Conservation (phyloP, 495 filamentous ascomycete species). For the Xylaria venustula region DNA sequence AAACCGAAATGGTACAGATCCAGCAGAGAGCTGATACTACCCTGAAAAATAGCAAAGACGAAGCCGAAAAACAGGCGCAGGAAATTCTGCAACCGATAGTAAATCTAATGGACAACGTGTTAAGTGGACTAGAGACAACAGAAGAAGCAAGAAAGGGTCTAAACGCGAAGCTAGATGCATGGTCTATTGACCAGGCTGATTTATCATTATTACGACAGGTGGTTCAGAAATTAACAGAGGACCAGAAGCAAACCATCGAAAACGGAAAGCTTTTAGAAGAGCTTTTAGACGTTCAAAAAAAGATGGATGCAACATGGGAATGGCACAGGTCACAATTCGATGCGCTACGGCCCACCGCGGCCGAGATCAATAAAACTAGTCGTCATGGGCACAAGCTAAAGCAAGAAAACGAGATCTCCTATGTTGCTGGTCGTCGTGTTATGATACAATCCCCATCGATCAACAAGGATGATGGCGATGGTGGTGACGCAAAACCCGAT, state of each 20-base stretch:
- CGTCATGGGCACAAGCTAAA: not conserved
- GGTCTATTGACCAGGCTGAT: constrained; percentile 22
- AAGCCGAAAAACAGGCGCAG: constrained; percentile 15
- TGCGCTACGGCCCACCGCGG: not conserved
- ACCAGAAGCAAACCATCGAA: constrained; percentile 18
- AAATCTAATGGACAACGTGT: constrained; percentile 9
- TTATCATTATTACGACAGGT: constrained; percentile 24
- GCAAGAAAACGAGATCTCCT: not conserved
- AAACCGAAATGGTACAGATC: constrained; percentile 22
- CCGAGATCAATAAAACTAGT: constrained; percentile 3
- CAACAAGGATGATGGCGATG: no score
- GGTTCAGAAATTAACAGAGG: constrained; percentile 17
- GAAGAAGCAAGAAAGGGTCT: constrained; percentile 15
- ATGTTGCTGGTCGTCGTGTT: constrained; percentile 31
- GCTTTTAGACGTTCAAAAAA: constrained; percentile 23
- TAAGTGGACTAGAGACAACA: constrained; percentile 13
- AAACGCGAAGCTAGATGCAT: constrained; percentile 20
- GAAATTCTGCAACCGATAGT: constrained; percentile 10
- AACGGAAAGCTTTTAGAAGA: constrained; percentile 19
- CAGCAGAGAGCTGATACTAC: not conserved
- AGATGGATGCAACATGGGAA: constrained; percentile 19
- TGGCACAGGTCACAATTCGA: constrained; percentile 15
- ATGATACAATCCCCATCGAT: constrained; percentile 36
- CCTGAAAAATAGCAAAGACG: constrained; percentile 9
- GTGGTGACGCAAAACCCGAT: no score